Evolutionary conservation across 768 basidiomycete species (phyloP), one percentile per base, ranked within the genome.

Genomic region (Megacollybia marginata): DNA sequence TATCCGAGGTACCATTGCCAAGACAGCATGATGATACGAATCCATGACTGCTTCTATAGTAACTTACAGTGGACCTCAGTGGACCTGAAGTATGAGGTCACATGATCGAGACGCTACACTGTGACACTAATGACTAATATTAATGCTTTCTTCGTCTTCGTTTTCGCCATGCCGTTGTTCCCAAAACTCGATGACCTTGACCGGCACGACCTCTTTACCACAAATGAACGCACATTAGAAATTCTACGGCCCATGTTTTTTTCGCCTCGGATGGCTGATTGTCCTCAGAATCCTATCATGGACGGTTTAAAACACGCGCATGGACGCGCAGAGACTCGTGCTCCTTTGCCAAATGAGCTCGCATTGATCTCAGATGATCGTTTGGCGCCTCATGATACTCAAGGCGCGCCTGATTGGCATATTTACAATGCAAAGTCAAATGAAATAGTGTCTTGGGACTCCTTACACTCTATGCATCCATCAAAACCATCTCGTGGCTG

Each of bases 281-380:
- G 76, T 54, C 87, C 88, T 2, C 88, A 89, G 59, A 82, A 91
- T 61, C 88, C 87, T 2, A 87, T 89, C 54, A 68, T 89, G 62
- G 80, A 85, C 40, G 65, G 71, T 15, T 53, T 87, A 19, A 72
- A 70, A 32, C 54, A 48, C 52, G 44, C 53, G 56, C 33, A 49
- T 34, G 12, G 45, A 50, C 20, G 67, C 69, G 7, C 46, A 55
- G 31, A 68, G 73, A 49, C 59, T 69, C 13, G 56, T 57, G 11
- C 48, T 61, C 18, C 31, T 42, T 5, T 28, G 9, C 18, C 38
- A 28, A 8, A 31, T 36, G 4, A 2, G 35, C 16, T 12, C 7
- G 16, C n/a, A 15, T 9, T n/a, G 8, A 15, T 38, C 15, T 8
- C 9, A 11, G 31, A 18, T 15, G 23, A 16, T 33, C 40, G 15